Conservation (phyloP, 164 flowering plant species). For the Vitis cinerea region DNA sequence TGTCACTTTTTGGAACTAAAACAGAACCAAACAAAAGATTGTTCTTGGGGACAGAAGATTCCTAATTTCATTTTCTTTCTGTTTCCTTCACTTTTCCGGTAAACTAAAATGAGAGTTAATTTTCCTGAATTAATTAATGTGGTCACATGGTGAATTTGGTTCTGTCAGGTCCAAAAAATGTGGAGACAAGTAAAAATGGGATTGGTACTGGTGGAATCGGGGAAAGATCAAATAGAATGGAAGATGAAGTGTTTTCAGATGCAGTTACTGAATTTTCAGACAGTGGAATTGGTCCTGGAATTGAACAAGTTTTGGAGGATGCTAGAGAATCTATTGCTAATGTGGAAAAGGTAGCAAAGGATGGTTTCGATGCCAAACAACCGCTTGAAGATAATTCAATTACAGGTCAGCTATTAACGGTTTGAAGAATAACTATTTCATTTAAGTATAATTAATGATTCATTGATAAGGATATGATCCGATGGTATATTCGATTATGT, state of each 20-base stretch:
- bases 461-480: not conserved
- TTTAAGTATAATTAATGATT: not conserved
- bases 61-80: too few species aligned
- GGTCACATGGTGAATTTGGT: conserved; percentile 9
- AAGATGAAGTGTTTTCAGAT: conserved; percentile 68
- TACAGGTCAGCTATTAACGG: conserved; percentile 22
- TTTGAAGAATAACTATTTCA: too few species aligned
- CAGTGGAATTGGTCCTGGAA: conserved; percentile 14
- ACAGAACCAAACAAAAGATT: too few species aligned
- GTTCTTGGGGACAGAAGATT: too few species aligned
- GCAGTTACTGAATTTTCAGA: conserved; percentile 64
- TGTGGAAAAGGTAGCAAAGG: conserved; percentile 3
- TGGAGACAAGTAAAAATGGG: conserved; percentile 18
- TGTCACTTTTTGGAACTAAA: too few species aligned
- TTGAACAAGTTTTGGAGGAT: conserved; percentile 2
- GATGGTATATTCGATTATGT: not conserved
- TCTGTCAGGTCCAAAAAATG: conserved; percentile 31
- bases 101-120: not conserved
- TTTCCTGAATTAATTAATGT: conserved; percentile 1
- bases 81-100: not conserved
- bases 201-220: conserved; percentile 27
- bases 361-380: conserved; percentile 1
- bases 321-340: conserved; percentile 3
- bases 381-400: conserved; percentile 9
- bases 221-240: conserved; percentile 39